Base-by-base conservation (phyloP, 495 filamentous ascomycete genomes). In the Neurospora africana region DNA sequence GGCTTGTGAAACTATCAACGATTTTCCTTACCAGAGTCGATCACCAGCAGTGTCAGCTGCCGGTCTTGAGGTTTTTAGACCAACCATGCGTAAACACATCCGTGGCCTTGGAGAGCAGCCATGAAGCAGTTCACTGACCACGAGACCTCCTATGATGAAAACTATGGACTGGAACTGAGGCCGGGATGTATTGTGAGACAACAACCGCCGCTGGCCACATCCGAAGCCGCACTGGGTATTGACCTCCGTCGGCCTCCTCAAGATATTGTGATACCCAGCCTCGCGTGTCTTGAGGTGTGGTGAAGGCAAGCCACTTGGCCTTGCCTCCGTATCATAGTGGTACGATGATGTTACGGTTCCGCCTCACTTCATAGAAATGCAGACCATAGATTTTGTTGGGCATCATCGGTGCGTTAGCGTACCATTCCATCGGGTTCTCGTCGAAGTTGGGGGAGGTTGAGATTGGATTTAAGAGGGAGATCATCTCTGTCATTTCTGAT, bases 401-500 rank as follows among this genome's bases (percentile, higher is more conserved):
- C 71, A 69, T 30, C 39, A 37, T n/a, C 35, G 53, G 27, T 65
- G 13, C 27, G 15, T 33, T 36, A 70, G 41, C n/a, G 68, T 69
- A 15, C 68, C 72, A 37, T 13, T 8, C n/a, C 44, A 21, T 73
- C 37, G 68, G 72, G 27, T 73, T 44, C 41, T 68, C 17, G 27
- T 43, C 37, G 4, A 30, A 17, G 30, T 8, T 68, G n/a, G 4
- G 15, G 17, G 3, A n/a, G 23, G 2, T 10, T 13, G 69, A 19
- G 37, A 38, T 67, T 36, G 21, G 38, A 33, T 27, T 30, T 41
- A 69, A 17, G 10, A 68, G 30, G 37, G 70, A 23, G 13, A 15
- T 35, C 38, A 68, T 72, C 53, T 74, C 74, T 74, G 39, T 76
- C 74, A 74, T 74, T 76, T 76, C 30, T 74, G 74, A 74, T 30